A percentile compares a stretch with the other conserved stretches of the same genome.
phyloP scores from a whole-genome alignment of 371 early-diverging fungal species.

The Mucor saturninus region DNA sequence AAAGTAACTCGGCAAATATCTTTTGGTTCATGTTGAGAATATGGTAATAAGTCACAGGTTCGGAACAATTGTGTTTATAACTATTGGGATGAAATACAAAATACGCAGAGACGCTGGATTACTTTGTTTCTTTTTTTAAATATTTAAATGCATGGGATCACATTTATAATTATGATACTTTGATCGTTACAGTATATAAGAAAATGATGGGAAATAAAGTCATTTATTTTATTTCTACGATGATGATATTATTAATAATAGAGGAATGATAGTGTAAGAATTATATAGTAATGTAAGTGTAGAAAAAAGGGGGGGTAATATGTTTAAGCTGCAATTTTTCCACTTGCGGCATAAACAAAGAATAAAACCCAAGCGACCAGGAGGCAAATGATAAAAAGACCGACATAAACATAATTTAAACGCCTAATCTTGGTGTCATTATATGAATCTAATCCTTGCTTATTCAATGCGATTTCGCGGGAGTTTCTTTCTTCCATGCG shows the following conservation, averaged over 20 bases:
- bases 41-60: too few species aligned
- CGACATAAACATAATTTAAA: slow-evolving; percentile 25
- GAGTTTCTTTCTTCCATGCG: slow-evolving; percentile 39
- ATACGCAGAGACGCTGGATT: too few species aligned
- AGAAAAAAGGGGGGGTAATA: not conserved
- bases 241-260: not conserved
- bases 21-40: too few species aligned
- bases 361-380: slow-evolving; percentile 37
- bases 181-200: too few species aligned
- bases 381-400: slow-evolving; percentile 18
- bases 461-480: slow-evolving; percentile 26
- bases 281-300: not conserved
- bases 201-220: too few species aligned
- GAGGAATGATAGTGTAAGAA: not conserved
- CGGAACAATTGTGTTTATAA: too few species aligned
- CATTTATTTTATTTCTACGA: not conserved
- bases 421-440: slow-evolving; percentile 8
- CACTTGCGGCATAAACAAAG: slow-evolving; percentile 33
- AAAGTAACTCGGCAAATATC: too few species aligned
- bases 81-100: too few species aligned
- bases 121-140: too few species aligned
- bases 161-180: too few species aligned
- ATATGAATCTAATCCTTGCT: slow-evolving; percentile 32
- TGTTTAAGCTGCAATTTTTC: slow-evolving; percentile 26
- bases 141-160: too few species aligned